phyloP scores from a whole-genome alignment of 1,284 basidiomycete genomes.

The Meripilus lineatus region DNA sequence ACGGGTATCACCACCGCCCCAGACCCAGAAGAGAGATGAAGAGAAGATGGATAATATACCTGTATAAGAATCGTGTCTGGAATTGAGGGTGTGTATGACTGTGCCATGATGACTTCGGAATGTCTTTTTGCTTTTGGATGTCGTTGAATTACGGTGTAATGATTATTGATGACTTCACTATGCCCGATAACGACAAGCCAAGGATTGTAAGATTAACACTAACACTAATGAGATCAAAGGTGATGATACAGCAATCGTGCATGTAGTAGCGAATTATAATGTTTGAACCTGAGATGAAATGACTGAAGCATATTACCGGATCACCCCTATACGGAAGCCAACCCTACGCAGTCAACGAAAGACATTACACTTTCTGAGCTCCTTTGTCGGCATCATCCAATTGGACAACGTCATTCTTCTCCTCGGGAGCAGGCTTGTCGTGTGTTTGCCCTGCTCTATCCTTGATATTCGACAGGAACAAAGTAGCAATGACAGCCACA shows the following conservation, averaged over 20 bases:
- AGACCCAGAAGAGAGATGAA: neutral
- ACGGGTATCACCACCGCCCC: neutral
- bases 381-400: neutral
- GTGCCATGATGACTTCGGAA: neutral
- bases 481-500: slow-evolving; percentile 29
- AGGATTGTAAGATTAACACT: too few species aligned
- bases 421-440: neutral
- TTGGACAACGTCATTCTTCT: neutral
- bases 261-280: neutral
- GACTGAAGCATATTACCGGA: neutral
- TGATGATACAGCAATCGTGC: too few species aligned
- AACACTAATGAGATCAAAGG: too few species aligned
- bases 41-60: neutral
- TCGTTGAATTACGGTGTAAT: neutral
- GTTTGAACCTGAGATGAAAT: neutral
- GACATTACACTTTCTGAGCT: neutral
- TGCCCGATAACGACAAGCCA: too few species aligned
- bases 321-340: neutral
- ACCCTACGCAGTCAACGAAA: neutral
- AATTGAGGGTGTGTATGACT: neutral
- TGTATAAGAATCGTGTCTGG: neutral
- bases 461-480: slow-evolving; percentile 35
- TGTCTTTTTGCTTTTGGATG: neutral
- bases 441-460: slow-evolving; percentile 17
- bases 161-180: neutral